phyloP scores from a whole-genome alignment of 225 moss, liverwort and hornwort species.

The Bryoerythrophyllum caledonicum region DNA sequence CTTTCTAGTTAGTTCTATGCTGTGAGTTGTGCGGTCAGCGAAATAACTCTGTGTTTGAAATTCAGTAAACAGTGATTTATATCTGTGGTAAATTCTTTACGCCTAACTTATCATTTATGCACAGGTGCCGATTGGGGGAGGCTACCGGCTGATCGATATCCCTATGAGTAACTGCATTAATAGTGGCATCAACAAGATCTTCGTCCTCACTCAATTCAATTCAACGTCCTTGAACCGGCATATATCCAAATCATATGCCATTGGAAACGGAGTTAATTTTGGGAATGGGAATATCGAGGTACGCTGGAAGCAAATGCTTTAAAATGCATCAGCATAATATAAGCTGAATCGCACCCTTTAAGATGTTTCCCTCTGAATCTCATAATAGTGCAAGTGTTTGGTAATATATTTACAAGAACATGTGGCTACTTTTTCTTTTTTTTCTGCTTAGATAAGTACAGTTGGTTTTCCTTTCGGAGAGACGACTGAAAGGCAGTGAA shows the following conservation, averaged over 20 bases:
- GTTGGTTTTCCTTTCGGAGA: neutral
- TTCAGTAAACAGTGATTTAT: neutral
- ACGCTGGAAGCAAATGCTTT: neutral
- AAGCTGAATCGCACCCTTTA: neutral
- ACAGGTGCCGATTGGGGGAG: constrained; percentile 51
- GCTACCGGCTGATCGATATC: constrained; percentile 46
- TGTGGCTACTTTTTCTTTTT: neutral
- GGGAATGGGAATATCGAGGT: constrained; percentile 48
- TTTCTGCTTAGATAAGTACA: neutral
- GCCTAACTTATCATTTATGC: neutral
- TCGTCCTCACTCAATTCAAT: constrained; percentile 48
- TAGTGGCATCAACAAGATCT: constrained; percentile 57
- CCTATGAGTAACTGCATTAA: constrained; percentile 62
- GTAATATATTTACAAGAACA: neutral
- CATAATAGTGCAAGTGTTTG: neutral
- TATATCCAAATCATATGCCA: constrained; percentile 41
- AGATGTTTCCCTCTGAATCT: neutral
- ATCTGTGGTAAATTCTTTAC: neutral
- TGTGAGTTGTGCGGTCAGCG: neutral
- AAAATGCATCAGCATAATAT: neutral
- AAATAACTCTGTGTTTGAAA: neutral
- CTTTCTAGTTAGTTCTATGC: neutral
- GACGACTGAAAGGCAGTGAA: neutral
- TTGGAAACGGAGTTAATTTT: constrained; percentile 42
- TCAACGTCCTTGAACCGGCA: constrained; percentile 53